phyloP scores from a whole-genome alignment of 306 rosid species.

The Glycine tomentella region DNA sequence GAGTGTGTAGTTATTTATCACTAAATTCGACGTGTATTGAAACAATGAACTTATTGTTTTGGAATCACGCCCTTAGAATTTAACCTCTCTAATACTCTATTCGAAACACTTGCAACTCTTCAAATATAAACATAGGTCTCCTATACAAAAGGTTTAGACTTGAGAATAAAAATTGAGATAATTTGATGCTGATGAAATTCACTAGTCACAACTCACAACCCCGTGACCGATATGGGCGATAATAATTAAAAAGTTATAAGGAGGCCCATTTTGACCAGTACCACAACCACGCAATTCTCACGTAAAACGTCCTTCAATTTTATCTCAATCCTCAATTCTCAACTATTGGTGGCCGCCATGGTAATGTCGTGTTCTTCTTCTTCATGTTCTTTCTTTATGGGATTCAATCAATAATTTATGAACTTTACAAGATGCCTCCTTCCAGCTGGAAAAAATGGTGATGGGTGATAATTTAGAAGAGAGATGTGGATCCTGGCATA shows the following conservation, averaged over 20 bases:
- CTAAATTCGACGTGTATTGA: background rate
- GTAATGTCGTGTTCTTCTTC: conserved; percentile 45
- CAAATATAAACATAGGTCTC: background rate
- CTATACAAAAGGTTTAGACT: background rate
- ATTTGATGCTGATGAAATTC: background rate
- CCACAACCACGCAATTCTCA: background rate
- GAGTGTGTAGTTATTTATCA: background rate
- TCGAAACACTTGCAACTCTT: background rate
- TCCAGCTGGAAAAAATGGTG: conserved; percentile 65
- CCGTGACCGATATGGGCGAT: conserved; percentile 9
- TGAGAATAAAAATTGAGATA: background rate
- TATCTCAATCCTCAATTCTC: background rate
- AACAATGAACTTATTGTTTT: too few relatives aligned
- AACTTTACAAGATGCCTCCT: conserved; percentile 54
- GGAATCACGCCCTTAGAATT: background rate
- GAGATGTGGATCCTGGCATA: conserved; percentile 39
- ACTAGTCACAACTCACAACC: background rate
- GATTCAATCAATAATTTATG: conserved; percentile 57
- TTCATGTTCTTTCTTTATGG: conserved; percentile 1
- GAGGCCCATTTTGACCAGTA: conserved; percentile 26
- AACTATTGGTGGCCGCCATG: conserved; percentile 42
- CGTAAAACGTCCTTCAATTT: conserved; percentile 6
- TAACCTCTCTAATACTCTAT: background rate
- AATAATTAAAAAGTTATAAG: background rate
- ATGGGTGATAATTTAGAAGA: conserved; percentile 29